phyloP scores from a whole-genome alignment of 2,329 filamentous ascomycete species.

The Plenodomus tracheiphilus region DNA sequence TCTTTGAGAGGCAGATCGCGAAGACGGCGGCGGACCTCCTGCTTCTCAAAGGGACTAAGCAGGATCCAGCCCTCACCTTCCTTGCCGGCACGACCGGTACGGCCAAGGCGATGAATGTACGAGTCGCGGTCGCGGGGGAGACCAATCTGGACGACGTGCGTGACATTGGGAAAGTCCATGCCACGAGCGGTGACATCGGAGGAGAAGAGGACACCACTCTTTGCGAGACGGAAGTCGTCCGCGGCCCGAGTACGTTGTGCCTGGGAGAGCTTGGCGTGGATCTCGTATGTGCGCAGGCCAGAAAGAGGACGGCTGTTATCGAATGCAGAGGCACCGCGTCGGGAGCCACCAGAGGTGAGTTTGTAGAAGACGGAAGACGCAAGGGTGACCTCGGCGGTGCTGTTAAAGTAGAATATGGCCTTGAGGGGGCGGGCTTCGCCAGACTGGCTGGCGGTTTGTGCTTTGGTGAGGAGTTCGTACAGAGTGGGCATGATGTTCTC shows the following conservation, averaged over 20 bases:
- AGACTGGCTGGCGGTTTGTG: conserved; percentile 52
- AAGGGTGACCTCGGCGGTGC: conserved; percentile 72
- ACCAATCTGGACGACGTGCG: conserved; percentile 57
- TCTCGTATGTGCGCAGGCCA: conserved; percentile 56
- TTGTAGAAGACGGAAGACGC: conserved; percentile 62
- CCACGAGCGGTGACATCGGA: conserved; percentile 57
- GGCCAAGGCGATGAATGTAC: conserved; percentile 57
- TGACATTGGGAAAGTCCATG: conserved; percentile 59
- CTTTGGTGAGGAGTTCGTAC: conserved; percentile 72
- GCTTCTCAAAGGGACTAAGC: conserved; percentile 59
- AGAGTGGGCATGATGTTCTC: conserved; percentile 78
- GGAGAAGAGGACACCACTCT: conserved; percentile 58
- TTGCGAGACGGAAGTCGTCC: conserved; percentile 69
- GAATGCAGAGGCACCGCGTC: conserved; percentile 34
- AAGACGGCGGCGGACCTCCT: conserved; percentile 56
- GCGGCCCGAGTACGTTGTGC: conserved; percentile 68
- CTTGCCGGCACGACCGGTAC: conserved; percentile 68
- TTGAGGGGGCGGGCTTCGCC: conserved; percentile 72
- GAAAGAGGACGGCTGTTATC: not conserved
- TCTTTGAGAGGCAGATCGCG: conserved; percentile 61
- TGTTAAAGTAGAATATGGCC: conserved; percentile 91
- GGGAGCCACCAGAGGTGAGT: conserved; percentile 45
- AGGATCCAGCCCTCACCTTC: conserved; percentile 73
- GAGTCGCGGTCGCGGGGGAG: conserved; percentile 50
- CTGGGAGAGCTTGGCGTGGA: conserved; percentile 82